Percentiles rank a stretch among this genome's conserved stretches.
Conservation (phyloP, 2,329 filamentous ascomycete species). For the Scedosporium boydii region DNA sequence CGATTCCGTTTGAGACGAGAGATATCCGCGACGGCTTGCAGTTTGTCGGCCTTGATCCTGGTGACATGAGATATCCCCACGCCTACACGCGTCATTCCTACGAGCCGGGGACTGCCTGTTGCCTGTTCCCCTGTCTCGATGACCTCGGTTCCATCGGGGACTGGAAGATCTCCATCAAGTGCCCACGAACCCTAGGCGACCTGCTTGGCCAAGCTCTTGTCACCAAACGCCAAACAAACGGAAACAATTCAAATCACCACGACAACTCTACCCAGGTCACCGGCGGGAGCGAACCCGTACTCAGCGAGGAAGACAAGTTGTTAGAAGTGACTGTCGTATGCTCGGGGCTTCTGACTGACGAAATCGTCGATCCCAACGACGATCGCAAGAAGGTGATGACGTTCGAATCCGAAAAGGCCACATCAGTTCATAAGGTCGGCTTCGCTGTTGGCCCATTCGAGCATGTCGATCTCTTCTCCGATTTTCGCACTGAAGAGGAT, state of each 20-base stretch:
- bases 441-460: conserved; percentile 95
- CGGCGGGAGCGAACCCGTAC: conserved; percentile 23
- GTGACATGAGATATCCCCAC: conserved; percentile 79
- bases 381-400: conserved; percentile 78
- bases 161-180: conserved; percentile 84
- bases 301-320: conserved; percentile 71
- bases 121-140: conserved; percentile 89
- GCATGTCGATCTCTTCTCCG: conserved; percentile 73
- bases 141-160: conserved; percentile 70
- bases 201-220: conserved; percentile 43
- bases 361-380: conserved; percentile 67
- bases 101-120: conserved; percentile 69
- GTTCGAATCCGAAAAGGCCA: conserved; percentile 65
- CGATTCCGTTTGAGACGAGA: conserved; percentile 68
- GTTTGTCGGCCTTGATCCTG: conserved; percentile 76
- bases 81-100: conserved; percentile 78
- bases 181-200: conserved; percentile 78
- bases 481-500: conserved; percentile 82
- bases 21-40: conserved; percentile 79
- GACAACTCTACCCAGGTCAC: conserved; percentile 24
- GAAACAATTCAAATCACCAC: conserved; percentile 16
- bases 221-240: conserved; percentile 22
- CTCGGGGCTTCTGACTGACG: conserved; percentile 80
- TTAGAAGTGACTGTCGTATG: conserved; percentile 86
- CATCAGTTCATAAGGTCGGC: conserved; percentile 81